Base-by-base conservation (phyloP, 139 green algal species). In the Chlorella sp. region DNA sequence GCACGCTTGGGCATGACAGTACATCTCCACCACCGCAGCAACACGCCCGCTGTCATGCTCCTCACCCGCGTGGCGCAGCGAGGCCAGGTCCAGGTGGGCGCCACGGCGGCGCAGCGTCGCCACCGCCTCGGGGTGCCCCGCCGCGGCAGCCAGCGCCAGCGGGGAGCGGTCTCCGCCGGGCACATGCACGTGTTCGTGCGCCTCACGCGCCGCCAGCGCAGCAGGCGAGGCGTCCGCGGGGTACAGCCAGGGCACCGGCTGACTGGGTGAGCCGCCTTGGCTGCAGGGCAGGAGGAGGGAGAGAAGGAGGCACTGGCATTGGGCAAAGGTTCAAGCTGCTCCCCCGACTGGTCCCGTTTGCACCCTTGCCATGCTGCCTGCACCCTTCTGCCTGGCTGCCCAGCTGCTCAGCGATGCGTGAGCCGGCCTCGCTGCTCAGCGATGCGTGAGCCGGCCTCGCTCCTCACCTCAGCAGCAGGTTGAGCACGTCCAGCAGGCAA, bases 391-490 rank as follows among this genome's bases (percentile, higher is more conserved):
- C n/a, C n/a, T n/a, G n/a, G n/a, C n/a, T n/a, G n/a, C n/a, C n/a
- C n/a, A n/a, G n/a, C n/a, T n/a, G n/a, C n/a, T n/a, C n/a, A n/a
- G n/a, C n/a, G n/a, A n/a, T n/a, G n/a, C n/a, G 20, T n/a, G 4
- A 9, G 9, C 70, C 40, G 1, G 38, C 69, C 48, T 30, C 64
- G n/a, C n/a, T n/a, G n/a, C n/a, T n/a, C n/a, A n/a, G n/a, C n/a
- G n/a, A n/a, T n/a, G n/a, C n/a, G 20, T n/a, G 4, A 9, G 9
- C 70, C 40, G 1, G 38, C 69, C 48, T 30, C 64, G 32, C 28
- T 13, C 32, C 77, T 43, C 77, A 83, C 77, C 58, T 41, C 26
- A 83, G 77, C 77, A 83, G 77, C 77, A 83, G 40, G 38, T 48
- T 40, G 41, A 83, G 77, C 30, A 83, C 58, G 24, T 83, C 77